phyloP scores from a whole-genome alignment of 768 basidiomycete genomes.

The Rhizopogon vinicolor region DNA sequence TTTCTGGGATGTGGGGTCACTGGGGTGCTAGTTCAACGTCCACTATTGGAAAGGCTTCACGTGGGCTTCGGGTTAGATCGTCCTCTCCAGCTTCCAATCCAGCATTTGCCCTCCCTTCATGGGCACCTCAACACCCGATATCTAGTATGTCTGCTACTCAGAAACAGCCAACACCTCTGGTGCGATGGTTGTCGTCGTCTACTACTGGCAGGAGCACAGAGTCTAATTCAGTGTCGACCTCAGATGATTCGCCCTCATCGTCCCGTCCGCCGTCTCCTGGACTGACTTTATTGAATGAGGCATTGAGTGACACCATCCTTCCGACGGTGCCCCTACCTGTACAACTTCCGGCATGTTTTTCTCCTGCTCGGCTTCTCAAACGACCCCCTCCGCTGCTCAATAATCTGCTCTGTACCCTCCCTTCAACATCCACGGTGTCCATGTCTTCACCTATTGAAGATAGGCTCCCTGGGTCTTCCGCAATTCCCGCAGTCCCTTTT shows the following conservation, averaged over 20 bases:
- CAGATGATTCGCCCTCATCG: conserved; percentile 2
- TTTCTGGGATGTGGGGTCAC: not conserved
- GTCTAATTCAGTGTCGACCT: not conserved
- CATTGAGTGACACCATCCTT: conserved; percentile 35
- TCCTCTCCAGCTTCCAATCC: not conserved
- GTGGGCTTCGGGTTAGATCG: conserved; percentile 1
- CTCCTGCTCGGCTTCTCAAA: conserved; percentile 25
- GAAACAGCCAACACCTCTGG: not conserved
- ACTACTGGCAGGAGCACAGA: not conserved
- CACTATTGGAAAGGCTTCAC: not conserved
- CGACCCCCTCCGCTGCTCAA: conserved; percentile 51
- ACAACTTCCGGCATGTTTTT: conserved; percentile 33
- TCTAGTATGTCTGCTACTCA: not conserved
- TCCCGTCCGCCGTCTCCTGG: conserved; percentile 34
- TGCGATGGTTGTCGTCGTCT: conserved; percentile 2
- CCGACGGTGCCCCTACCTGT: conserved; percentile 42
- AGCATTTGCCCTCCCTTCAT: not conserved
- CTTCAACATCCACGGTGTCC: conserved; percentile 54
- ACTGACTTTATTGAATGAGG: conserved; percentile 39
- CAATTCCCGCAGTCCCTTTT: conserved; percentile 14
- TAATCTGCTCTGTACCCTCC: conserved; percentile 55
- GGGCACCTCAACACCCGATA: not conserved
- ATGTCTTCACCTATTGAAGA: conserved; percentile 13
- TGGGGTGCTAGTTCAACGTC: not conserved
- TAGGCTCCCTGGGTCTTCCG: conserved; percentile 4